These are phyloP conservation scores for Massariosphaeria phaeospora DNA, from an alignment of 495 filamentous ascomycete genomes.

Conservation along the genomic window DNA sequence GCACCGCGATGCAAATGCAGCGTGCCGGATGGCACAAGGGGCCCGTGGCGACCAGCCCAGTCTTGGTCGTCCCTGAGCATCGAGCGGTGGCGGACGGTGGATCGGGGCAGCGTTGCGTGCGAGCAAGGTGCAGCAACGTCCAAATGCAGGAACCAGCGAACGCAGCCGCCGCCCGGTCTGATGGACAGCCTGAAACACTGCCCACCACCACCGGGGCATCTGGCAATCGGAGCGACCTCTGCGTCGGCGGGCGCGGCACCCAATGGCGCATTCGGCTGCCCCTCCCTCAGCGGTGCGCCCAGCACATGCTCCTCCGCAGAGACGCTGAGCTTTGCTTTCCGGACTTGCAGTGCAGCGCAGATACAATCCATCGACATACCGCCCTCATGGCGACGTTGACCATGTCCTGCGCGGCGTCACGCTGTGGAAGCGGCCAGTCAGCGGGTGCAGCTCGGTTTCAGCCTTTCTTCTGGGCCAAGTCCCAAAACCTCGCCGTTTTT, in stretches of 20 bases:
- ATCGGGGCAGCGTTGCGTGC: conserved; percentile 5
- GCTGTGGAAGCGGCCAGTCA: conserved; percentile 14
- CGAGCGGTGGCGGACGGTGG: conserved; percentile 29
- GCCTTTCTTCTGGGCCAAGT: conserved; percentile 20
- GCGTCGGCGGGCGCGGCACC: conserved; percentile 3
- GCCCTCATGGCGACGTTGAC: too few relatives aligned
- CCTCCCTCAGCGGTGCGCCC: too few relatives aligned
- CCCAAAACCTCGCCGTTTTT: conserved; percentile 15
- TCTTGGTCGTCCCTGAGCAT: background rate
- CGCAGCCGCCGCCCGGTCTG: conserved; percentile 28
- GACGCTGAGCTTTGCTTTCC: too few relatives aligned
- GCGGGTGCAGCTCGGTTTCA: conserved; percentile 17
- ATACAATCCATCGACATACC: too few relatives aligned
- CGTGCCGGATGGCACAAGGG: background rate
- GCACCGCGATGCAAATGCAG: conserved; percentile 8
- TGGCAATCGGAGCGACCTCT: background rate
- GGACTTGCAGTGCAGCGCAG: too few relatives aligned
- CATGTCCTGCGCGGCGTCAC: conserved; percentile 25
- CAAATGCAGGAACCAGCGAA: conserved; percentile 32
- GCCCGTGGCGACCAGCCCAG: conserved; percentile 1
- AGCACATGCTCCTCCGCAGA: too few relatives aligned
- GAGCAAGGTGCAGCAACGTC: conserved; percentile 22
- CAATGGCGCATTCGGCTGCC: conserved; percentile 20
- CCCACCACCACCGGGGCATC: conserved; percentile 1
- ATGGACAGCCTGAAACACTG: conserved; percentile 29